Conservation (phyloP, 108 stramenopile genomes). For the Chaetoceros tenuissimus region DNA sequence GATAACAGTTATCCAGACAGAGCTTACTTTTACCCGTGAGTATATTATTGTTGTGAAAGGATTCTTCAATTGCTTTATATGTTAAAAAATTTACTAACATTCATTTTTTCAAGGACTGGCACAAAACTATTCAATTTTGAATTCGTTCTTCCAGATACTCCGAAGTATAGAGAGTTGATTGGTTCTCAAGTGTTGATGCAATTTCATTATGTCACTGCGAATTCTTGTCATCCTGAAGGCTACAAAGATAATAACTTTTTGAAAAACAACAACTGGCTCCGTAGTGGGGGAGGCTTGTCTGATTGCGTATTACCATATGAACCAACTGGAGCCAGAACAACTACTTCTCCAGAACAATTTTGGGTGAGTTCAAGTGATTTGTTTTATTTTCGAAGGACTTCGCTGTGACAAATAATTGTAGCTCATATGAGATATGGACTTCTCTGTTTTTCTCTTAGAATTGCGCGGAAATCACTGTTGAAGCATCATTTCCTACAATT, state of each 20-base stretch:
- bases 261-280: neutral
- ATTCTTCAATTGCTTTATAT: too few relatives aligned
- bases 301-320: conserved; percentile 20
- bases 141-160: neutral
- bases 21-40: neutral
- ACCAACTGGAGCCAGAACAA: conserved; percentile 10
- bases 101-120: too few relatives aligned
- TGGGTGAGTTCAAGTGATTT: too few relatives aligned
- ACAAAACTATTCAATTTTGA: too few relatives aligned
- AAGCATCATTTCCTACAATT: neutral
- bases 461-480: conserved; percentile 15
- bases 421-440: neutral
- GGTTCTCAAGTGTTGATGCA: conserved; percentile 31
- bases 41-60: too few relatives aligned
- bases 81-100: too few relatives aligned
- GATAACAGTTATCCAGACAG: neutral
- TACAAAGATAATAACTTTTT: conserved; percentile 10
- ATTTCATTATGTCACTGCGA: conserved; percentile 37
- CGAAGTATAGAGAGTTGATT: conserved; percentile 13
- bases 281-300: conserved; percentile 12
- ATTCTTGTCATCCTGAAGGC: conserved; percentile 14
- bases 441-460: conserved; percentile 9
- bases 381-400: too few relatives aligned
- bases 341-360: conserved; percentile 19
- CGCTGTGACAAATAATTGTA: too few relatives aligned